Conservation (phyloP, 2,329 filamentous ascomycete genomes). For the Gnomoniopsis sp. region DNA sequence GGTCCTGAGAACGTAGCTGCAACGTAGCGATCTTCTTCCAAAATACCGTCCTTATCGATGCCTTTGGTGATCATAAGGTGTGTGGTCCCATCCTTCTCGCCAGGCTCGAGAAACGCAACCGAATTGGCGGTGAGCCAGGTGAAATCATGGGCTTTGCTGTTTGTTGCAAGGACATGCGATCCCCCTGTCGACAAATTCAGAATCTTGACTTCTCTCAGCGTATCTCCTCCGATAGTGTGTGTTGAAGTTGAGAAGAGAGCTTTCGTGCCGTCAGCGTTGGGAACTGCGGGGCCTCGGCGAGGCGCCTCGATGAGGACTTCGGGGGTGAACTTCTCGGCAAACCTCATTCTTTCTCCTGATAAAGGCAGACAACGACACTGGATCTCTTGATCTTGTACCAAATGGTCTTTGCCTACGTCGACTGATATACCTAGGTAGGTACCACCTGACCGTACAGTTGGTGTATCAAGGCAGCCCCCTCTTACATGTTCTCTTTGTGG, state of each 20-base stretch:
- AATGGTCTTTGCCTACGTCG: too few relatives aligned
- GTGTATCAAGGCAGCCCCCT: background rate
- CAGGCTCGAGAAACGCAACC: conserved; percentile 30
- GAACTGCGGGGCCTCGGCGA: conserved; percentile 27
- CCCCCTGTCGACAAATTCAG: conserved; percentile 29
- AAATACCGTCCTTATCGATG: conserved; percentile 14
- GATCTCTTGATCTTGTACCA: background rate
- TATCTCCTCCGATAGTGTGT: conserved; percentile 29
- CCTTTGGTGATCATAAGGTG: conserved; percentile 26
- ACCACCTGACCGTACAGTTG: background rate
- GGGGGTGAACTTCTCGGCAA: conserved; percentile 19
- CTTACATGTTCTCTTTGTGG: background rate
- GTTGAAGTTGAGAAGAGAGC: conserved; percentile 35
- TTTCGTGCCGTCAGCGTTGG: conserved; percentile 34
- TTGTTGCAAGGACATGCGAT: conserved; percentile 25
- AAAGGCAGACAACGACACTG: background rate
- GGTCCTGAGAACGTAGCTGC: conserved; percentile 30
- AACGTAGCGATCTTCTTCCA: conserved; percentile 22
- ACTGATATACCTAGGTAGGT: too few relatives aligned
- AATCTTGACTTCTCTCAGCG: conserved; percentile 31
- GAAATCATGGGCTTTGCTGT: conserved; percentile 29
- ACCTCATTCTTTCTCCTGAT: background rate
- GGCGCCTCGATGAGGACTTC: conserved; percentile 22
- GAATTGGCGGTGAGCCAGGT: conserved; percentile 34
- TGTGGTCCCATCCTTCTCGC: conserved; percentile 27